Evolutionary conservation across 1,284 basidiomycete species (phyloP).

Genomic region (Malassezia sp.): DNA sequence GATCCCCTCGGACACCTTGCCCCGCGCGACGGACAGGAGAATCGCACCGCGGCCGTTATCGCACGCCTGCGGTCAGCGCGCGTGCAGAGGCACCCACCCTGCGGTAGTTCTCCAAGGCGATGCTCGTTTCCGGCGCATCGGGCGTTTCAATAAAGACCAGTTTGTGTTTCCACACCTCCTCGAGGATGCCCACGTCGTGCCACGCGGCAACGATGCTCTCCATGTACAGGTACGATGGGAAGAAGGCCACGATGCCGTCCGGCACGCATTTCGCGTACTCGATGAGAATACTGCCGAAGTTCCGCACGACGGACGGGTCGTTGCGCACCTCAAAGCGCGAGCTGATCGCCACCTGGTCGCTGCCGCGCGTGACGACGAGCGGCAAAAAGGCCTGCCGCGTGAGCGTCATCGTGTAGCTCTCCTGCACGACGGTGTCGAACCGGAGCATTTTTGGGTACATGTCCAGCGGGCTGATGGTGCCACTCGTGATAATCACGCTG

Average conservation of each 20-base stretch:
- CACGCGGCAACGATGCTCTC: slow-evolving; percentile 98
- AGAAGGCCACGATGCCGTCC: slow-evolving; percentile 99
- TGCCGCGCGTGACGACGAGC: slow-evolving; percentile 93
- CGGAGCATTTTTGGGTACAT: slow-evolving; percentile 99
- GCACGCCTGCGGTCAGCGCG: slow-evolving; percentile 88
- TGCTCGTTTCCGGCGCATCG: slow-evolving; percentile 96
- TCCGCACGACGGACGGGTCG: slow-evolving; percentile 95
- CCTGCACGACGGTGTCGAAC: slow-evolving; percentile 92
- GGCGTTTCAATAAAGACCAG: slow-evolving; percentile 99
- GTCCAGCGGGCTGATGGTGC: slow-evolving; percentile 93
- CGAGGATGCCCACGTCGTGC: slow-evolving; percentile 99
- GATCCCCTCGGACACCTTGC: slow-evolving; percentile 98
- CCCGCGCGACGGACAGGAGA: slow-evolving; percentile 88
- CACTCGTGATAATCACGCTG: slow-evolving; percentile 95
- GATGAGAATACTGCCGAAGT: slow-evolving; percentile 94
- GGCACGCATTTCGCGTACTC: slow-evolving; percentile 97
- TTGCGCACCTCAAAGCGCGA: slow-evolving; percentile 99
- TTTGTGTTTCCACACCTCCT: slow-evolving; percentile 99
- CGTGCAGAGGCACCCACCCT: too few relatives aligned
- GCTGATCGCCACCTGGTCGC: slow-evolving; percentile 95
- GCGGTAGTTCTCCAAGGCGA: slow-evolving; percentile 95
- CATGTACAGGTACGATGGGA: slow-evolving; percentile 99
- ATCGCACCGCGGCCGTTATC: slow-evolving; percentile 97
- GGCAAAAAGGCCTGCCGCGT: slow-evolving; percentile 93
- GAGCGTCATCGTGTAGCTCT: slow-evolving; percentile 95